Base-by-base conservation (phyloP, 163 green algal genomes). In the Chlamydomonas reinhardtii region DNA sequence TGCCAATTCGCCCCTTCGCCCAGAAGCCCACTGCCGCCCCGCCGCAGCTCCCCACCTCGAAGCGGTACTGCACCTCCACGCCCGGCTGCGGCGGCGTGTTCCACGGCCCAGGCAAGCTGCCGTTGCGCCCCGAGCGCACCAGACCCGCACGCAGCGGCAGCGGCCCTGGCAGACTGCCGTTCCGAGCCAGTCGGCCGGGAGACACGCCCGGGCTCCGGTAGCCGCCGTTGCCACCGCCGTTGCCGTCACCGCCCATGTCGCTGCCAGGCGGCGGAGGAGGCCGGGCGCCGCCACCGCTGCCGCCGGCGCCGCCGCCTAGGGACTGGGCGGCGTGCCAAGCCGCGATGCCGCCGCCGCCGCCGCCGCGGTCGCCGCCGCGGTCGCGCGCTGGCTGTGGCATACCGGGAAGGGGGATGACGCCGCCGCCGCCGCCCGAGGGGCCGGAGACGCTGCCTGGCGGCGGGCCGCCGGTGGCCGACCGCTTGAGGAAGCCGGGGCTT, bases 121-220 rank as follows among this genome's bases (percentile, higher is more conserved):
- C 70, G 59, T 69, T 86, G 59, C 80, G 80, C 35, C 70, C 80
- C 15, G 35, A 24, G 2, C 80, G 70, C 8, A 14, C 34, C 69
- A 80, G 4, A 15, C 70, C 70, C 27, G 80, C 80, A 0, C 78
- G 78, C 80, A 52, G 31, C 54, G 59, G 19, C 80, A 80, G 54
- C 80, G 80, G 54, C 14, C 80, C 80, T 19, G 80, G 80, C 34
- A 86, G n/a, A 37, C 66, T 78, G 34, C 69, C 69, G 14, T 56
- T 80, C 15, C 80, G 56, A 5, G 31, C 20, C 9, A 15, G 6
- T 14, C 80, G 70, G 24, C 78, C 78, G 3, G 78, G 78, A 2
- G 78, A 70, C 31, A 19, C 34, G 68, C 32, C 71, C 3, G 78
- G 32, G 4, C 66, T 84, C 0, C 69, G 34, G 48, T 56, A 56